These are phyloP conservation scores for Rhodotorula babjevae DNA, from an alignment of 768 basidiomycete species.

Conservation along the genomic window DNA sequence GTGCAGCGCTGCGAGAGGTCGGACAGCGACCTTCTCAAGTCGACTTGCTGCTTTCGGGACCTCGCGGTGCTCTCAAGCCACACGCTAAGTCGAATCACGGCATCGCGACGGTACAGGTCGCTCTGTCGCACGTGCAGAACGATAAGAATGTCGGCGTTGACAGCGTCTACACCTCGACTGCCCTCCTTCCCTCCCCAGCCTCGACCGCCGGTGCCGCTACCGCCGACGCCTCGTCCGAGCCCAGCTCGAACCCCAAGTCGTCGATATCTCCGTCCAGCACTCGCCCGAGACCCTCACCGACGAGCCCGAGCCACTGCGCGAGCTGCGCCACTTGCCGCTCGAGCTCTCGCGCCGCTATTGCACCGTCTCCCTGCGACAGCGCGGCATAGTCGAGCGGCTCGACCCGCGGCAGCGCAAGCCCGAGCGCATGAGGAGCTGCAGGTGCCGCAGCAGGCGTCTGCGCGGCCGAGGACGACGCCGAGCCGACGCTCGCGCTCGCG, in stretches of 20 bases:
- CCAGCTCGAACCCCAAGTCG: background rate
- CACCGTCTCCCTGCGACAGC: constrained; percentile 54
- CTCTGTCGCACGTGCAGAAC: too few species aligned
- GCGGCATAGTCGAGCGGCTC: constrained; percentile 66
- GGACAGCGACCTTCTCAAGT: too few species aligned
- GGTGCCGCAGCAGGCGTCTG: background rate
- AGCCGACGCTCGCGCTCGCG: too few species aligned
- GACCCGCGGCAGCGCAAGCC: constrained; percentile 46
- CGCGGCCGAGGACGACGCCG: background rate
- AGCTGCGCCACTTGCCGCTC: constrained; percentile 70
- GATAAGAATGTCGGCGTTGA: too few species aligned
- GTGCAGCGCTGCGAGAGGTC: too few species aligned
- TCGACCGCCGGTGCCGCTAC: background rate
- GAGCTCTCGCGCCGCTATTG: constrained; percentile 61
- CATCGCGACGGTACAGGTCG: too few species aligned
- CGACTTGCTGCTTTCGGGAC: too few species aligned
- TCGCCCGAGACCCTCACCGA: constrained; percentile 66
- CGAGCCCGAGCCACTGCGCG: constrained; percentile 65
- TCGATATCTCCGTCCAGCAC: constrained; percentile 52
- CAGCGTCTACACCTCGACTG: too few species aligned
- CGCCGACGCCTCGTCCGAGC: background rate
- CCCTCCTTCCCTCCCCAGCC: background rate
- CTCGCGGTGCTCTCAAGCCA: too few species aligned
- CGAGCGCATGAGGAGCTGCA: background rate
- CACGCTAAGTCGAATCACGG: too few species aligned